Conservation (phyloP, 805 yeast genomes). For the Grigorovia humatica region DNA sequence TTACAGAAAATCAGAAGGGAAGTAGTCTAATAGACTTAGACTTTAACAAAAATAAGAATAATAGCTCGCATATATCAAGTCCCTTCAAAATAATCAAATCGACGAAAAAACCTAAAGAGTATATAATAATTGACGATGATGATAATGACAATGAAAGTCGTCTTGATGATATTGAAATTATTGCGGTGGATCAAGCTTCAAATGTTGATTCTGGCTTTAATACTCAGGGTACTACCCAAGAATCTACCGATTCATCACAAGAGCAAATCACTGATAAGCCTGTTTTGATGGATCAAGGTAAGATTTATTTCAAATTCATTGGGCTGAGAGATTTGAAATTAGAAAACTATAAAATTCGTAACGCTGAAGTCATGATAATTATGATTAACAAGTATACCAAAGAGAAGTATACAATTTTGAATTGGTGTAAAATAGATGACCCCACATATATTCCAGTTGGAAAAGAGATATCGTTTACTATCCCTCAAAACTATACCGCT, state of each 20-base stretch:
- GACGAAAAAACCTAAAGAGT: neutral
- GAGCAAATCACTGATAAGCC: neutral
- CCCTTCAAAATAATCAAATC: neutral
- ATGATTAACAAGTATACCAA: neutral
- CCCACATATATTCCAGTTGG: conserved; percentile 27
- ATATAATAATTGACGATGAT: neutral
- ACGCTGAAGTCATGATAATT: neutral
- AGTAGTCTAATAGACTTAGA: too few species aligned
- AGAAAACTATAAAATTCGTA: neutral
- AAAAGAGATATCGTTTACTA: conserved; percentile 62
- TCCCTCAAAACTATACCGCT: conserved; percentile 7
- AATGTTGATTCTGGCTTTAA: too few species aligned
- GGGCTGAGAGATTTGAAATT: neutral
- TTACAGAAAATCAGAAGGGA: too few species aligned
- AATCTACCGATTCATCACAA: neutral
- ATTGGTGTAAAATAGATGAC: neutral
- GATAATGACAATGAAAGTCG: neutral
- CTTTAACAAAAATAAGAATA: neutral
- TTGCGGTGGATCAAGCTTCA: neutral
- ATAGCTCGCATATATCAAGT: neutral
- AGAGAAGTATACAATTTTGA: neutral
- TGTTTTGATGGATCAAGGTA: neutral
- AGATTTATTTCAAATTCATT: neutral
- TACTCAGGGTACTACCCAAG: neutral
- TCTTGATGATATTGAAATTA: neutral